Evolutionary conservation across 75 land plant species (phyloP), one percentile per base, ranked within the genome.

Genomic region (Ceratopteris richardii): DNA sequence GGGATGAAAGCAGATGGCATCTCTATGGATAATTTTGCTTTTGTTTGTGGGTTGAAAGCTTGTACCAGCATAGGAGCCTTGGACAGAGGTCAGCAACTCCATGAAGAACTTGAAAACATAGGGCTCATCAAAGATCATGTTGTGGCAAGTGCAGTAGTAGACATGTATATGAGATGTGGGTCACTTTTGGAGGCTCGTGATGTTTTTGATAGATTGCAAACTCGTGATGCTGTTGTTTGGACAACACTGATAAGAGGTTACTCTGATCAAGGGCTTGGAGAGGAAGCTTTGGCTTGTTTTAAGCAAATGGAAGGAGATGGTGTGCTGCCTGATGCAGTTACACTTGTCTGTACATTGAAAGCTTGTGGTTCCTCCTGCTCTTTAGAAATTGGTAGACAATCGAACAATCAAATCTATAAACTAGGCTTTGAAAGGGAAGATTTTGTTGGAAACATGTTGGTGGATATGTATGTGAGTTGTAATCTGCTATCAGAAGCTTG

Each of bases 71-170:
- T 64, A 56, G 50, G 22, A 46, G 22, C 22, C 14, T 3, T 46
- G 22, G 18, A 21, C 50, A n/a, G 47, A 1, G 81, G 84, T 1
- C 69, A 55, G 54, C 65, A 66, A 62, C 66, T 81, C 29, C 81
- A 79, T 62, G 77, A 66, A 5, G 54, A 75, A 31, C 67, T 71
- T 16, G 16, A 70, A 43, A 51, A 75, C 28, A 26, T 25, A 7
- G 72, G 66, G 19, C 33, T 75, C 21, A 22, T 30, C 0, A 51
- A 11, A 53, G 68, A 80, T 70, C 66, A 71, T 47, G 52, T 70
- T 64, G 81, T 77, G 18, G 66, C 67, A 11, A 73, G 72, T 67
- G 59, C 81, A 4, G 65, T 86, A 28, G 63, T 72, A 31, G 74
- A 77, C 20, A 26, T 66, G 52, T 66, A 66, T 63, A 16, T 29